These are phyloP conservation scores for Phytophthora ohioensis DNA, from an alignment of 352 stramenopile species.

Conservation along the genomic window DNA sequence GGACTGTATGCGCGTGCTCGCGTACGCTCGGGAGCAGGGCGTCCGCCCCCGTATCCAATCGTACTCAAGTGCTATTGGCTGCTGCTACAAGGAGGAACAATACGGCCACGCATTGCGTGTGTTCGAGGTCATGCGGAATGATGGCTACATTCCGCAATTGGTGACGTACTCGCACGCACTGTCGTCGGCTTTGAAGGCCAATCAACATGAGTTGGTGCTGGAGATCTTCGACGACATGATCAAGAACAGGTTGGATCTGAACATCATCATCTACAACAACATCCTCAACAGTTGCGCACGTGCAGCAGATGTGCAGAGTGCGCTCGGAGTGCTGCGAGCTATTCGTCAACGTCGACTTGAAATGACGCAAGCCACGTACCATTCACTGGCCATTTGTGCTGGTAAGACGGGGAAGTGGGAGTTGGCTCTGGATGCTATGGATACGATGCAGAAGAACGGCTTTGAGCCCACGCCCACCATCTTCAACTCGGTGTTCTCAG, in stretches of 20 bases:
- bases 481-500: conserved; percentile 84
- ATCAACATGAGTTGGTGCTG: conserved; percentile 85
- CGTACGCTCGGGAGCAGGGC: conserved; percentile 70
- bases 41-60: conserved; percentile 82
- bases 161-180: conserved; percentile 89
- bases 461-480: conserved; percentile 74
- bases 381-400: conserved; percentile 82
- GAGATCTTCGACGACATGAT: conserved; percentile 92
- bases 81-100: conserved; percentile 79
- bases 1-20: conserved; percentile 74
- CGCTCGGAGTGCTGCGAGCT: conserved; percentile 68
- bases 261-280: conserved; percentile 88
- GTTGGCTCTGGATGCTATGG: conserved; percentile 69
- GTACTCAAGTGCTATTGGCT: conserved; percentile 83
- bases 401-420: conserved; percentile 82
- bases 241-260: conserved; percentile 70
- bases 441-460: conserved; percentile 54
- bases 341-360: conserved; percentile 65
- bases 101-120: conserved; percentile 79
- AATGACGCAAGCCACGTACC: conserved; percentile 83
- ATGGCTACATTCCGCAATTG: conserved; percentile 79
- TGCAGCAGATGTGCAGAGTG: conserved; percentile 74
- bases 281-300: conserved; percentile 87
- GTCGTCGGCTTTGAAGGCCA: conserved; percentile 79
- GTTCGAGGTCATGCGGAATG: conserved; percentile 90